Base-by-base conservation (phyloP, 2,329 filamentous ascomycete genomes). In the Phaeoacremonium minimum region DNA sequence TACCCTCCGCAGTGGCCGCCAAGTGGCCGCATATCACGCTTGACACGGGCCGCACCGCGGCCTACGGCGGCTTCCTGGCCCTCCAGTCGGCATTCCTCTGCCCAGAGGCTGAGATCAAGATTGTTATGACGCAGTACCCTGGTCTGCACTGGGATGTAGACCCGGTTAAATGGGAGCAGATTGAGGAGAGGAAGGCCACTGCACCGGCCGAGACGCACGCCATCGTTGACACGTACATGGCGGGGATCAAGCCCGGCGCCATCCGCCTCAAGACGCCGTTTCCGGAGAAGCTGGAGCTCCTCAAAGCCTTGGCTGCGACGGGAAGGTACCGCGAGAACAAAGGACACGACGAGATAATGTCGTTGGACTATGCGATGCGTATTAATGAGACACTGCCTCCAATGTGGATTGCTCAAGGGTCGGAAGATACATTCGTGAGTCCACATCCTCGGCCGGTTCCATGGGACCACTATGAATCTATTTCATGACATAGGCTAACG, bases 391-490 rank as follows among this genome's bases (percentile, higher is more conserved):
- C 22, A 9, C 22, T 26, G 22, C 22, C 22, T 26, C 22, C 22
- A 26, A 26, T 26, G 22, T 26, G 22, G 22, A 26, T 26, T 26
- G 22, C 22, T 26, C 22, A 26, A 26, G 22, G 22, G n/a, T 26
- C 22, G 9, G 22, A 26, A 26, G 22, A 26, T 26, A 26, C 9
- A 26, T 26, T 26, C n/a, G 22, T 26, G 22, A 26, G 22, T 26
- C 22, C 22, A 26, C n/a, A 26, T 26, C 22, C 22, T 26, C 9
- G 22, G 22, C 22, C 22, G n/a, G 22, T n/a, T 26, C n/a, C 22
- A 26, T 26, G 22, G 9, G 54, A 62, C 12, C 41, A 51, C 18
- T 50, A 56, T 30, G 57, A 26, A 26, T n/a, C 9, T 26, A 26
- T 26, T n/a, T n/a, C 22, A 26, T 26, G 22, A 26, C n/a, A 26